Evolutionary conservation across 1,139 yeast genomes (phyloP).

Genomic region (Taphrina confusa): DNA sequence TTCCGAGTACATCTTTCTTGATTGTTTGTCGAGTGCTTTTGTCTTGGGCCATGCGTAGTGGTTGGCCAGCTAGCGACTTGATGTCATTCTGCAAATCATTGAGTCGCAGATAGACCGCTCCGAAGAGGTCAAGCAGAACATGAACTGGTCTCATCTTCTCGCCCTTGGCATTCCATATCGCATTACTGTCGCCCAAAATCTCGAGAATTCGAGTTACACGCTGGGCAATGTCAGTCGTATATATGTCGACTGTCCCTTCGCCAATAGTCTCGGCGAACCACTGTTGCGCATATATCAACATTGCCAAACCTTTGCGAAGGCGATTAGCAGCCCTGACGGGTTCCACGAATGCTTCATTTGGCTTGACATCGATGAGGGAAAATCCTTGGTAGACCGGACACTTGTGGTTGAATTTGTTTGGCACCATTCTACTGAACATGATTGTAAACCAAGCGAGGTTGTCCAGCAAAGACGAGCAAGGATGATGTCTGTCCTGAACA

Average conservation of each 20-base stretch:
- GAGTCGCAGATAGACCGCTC: not conserved
- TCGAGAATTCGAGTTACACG: constrained; percentile 6
- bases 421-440: constrained; percentile 6
- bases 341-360: constrained; percentile 9
- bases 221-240: constrained; percentile 2
- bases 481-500: no score
- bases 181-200: not conserved
- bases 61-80: not conserved
- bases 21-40: not conserved
- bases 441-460: no score
- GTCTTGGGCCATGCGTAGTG: not conserved
- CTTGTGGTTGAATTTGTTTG: not conserved
- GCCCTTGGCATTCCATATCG: constrained; percentile 8
- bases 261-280: constrained; percentile 1
- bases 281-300: constrained; percentile 10
- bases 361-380: constrained; percentile 3
- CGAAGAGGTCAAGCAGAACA: constrained; percentile 10
- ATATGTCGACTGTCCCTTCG: not conserved
- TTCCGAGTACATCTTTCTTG: not conserved
- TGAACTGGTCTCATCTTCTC: constrained; percentile 11
- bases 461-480: no score
- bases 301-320: constrained; percentile 7
- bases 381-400: constrained; percentile 14
- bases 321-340: constrained; percentile 5
- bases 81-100: constrained; percentile 11